phyloP scores from a whole-genome alignment of 2,329 filamentous ascomycete genomes.

The Xylariaceae sp. region DNA sequence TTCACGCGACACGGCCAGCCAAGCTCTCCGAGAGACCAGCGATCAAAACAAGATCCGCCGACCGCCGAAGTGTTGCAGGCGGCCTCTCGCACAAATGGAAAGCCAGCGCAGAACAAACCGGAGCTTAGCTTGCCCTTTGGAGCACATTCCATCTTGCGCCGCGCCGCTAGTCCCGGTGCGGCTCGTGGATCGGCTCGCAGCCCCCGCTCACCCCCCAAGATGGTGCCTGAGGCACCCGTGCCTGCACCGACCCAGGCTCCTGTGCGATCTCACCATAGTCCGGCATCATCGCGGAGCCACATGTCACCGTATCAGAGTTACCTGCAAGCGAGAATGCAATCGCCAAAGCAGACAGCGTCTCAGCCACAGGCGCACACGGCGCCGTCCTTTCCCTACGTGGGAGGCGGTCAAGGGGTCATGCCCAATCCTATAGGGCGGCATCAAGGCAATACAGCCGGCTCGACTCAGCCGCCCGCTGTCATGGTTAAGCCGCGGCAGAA shows the following conservation, averaged over 20 bases:
- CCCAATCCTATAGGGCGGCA: conserved; percentile 22
- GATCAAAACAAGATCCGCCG: conserved; percentile 16
- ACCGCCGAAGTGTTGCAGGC: conserved; percentile 25
- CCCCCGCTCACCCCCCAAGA: conserved; percentile 14
- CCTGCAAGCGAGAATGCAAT: conserved; percentile 16
- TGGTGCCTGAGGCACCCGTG: conserved; percentile 13
- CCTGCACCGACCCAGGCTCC: too few relatives aligned
- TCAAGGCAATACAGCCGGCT: conserved; percentile 25
- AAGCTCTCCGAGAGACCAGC: conserved; percentile 19
- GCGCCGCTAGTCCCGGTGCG: conserved; percentile 16
- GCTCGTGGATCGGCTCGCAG: conserved; percentile 14
- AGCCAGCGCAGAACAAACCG: conserved; percentile 31
- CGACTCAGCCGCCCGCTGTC: conserved; percentile 25
- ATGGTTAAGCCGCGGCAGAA: conserved; percentile 31
- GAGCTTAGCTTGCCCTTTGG: conserved; percentile 37
- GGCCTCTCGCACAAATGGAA: conserved; percentile 28
- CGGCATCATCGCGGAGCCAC: conserved; percentile 14
- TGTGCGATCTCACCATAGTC: conserved; percentile 10
- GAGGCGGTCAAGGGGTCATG: conserved; percentile 17
- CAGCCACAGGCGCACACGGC: conserved; percentile 13
- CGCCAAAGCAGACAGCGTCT: conserved; percentile 16
- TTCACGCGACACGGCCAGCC: conserved; percentile 8
- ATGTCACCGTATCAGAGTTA: conserved; percentile 20
- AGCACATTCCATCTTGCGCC: conserved; percentile 35
- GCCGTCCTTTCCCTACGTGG: conserved; percentile 23